Evolutionary conservation across 371 early-diverging fungal species (phyloP).

Genomic region (Lichtheimia hyalospora): DNA sequence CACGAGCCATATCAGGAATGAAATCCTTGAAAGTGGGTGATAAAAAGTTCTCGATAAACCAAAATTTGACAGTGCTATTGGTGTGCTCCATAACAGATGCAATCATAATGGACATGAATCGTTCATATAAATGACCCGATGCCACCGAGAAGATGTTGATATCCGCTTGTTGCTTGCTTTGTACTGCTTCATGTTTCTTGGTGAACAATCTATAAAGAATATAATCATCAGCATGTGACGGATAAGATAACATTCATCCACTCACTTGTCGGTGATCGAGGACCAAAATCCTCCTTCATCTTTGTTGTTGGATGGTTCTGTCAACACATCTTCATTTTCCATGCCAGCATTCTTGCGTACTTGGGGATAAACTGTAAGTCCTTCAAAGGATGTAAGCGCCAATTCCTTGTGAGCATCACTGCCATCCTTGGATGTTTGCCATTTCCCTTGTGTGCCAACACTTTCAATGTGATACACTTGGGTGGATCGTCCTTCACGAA

Average conservation of each 20-base stretch:
- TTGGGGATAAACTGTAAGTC: conserved; percentile 75
- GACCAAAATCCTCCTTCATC: conserved; percentile 49
- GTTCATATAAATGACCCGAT: conserved; percentile 95
- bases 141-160: conserved; percentile 97
- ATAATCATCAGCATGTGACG: neutral
- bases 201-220: conserved; percentile 15
- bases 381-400: conserved; percentile 77
- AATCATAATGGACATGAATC: conserved; percentile 96
- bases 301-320: conserved; percentile 20
- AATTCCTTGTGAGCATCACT: conserved; percentile 44
- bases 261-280: no score
- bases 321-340: conserved; percentile 75
- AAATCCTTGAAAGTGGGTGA: conserved; percentile 94
- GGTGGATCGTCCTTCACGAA: conserved; percentile 81
- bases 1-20: conserved; percentile 83
- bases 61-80: conserved; percentile 88
- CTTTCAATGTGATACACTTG: conserved; percentile 76
- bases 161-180: conserved; percentile 43
- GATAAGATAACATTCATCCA: neutral
- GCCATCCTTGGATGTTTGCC: conserved; percentile 30
- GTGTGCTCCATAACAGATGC: conserved; percentile 89
- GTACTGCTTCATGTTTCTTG: conserved; percentile 7
- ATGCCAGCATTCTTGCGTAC: conserved; percentile 80
- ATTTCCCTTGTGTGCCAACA: conserved; percentile 59
- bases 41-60: conserved; percentile 96